Percentiles rank a stretch among this genome's conserved stretches.
Conservation (phyloP, 2,329 filamentous ascomycete species). For the Talaromyces sp. region DNA sequence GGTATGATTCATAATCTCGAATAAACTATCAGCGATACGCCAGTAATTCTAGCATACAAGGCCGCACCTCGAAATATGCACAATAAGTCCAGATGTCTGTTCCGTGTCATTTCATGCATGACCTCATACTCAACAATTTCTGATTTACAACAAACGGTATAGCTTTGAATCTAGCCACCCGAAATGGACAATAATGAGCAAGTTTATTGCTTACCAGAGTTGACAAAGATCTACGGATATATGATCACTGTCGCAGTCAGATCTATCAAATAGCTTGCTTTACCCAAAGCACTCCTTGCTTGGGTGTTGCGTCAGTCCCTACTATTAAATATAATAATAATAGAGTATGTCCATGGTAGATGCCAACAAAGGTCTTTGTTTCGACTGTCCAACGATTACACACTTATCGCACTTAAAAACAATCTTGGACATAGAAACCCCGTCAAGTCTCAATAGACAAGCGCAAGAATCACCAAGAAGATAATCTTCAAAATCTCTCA, state of each 20-base stretch:
- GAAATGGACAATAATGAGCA: not conserved
- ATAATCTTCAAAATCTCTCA: not conserved
- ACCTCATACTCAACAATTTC: not conserved
- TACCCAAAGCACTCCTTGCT: not conserved
- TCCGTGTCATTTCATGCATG: not conserved
- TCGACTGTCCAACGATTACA: no score
- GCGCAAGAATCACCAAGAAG: not conserved
- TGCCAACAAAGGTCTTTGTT: no score
- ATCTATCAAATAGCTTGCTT: not conserved
- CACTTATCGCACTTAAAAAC: not conserved
- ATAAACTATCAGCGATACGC: not conserved
- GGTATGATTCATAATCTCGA: not conserved
- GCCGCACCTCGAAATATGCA: no score
- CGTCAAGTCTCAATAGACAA: not conserved
- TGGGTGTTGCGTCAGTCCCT: not conserved
- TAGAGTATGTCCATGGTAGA: no score
- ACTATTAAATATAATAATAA: not conserved
- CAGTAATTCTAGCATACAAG: not conserved
- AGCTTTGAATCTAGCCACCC: no score
- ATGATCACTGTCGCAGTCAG: not conserved
- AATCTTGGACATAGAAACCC: not conserved
- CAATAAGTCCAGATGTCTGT: not conserved
- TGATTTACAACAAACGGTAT: not conserved
- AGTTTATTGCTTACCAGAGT: not conserved
- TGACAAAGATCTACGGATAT: conserved; percentile 1